phyloP scores from a whole-genome alignment of 805 yeast species.

The Teunomyces funiuensis region DNA sequence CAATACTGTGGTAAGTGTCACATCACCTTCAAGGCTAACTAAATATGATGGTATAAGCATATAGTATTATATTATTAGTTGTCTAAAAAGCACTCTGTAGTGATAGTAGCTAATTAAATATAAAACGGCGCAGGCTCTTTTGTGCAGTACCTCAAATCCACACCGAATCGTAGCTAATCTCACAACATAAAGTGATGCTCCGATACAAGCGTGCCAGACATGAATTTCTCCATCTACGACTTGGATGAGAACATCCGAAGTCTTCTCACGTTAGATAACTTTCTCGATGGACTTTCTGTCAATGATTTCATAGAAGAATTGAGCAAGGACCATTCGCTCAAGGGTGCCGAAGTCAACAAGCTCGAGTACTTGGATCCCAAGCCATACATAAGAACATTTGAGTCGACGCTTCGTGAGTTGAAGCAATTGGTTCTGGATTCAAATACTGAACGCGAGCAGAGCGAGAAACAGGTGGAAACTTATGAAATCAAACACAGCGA shows the following conservation, averaged over 20 bases:
- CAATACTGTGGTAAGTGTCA: constrained; percentile 99
- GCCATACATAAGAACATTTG: constrained; percentile 92
- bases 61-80: constrained; percentile 4
- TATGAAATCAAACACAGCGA: constrained; percentile 67
- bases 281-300: constrained; percentile 67
- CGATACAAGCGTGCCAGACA: constrained; percentile 10
- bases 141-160: not conserved
- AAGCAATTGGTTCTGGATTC: constrained; percentile 61
- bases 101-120: not conserved
- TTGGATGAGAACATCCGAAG: constrained; percentile 62
- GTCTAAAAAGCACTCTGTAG: not conserved
- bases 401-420: constrained; percentile 74
- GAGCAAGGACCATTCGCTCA: constrained; percentile 61
- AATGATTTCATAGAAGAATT: constrained; percentile 79
- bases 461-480: constrained; percentile 56
- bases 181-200: not conserved
- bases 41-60: constrained; percentile 7
- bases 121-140: no score
- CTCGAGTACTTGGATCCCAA: constrained; percentile 76
- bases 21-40: constrained; percentile 69
- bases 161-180: not conserved
- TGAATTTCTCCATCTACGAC: constrained; percentile 54
- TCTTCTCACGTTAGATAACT: constrained; percentile 59
- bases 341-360: constrained; percentile 50
- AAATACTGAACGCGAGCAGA: constrained; percentile 44